Evolutionary conservation across 2,329 filamentous ascomycete genomes (phyloP).

Genomic region (Alternaria hordeiaustralica): DNA sequence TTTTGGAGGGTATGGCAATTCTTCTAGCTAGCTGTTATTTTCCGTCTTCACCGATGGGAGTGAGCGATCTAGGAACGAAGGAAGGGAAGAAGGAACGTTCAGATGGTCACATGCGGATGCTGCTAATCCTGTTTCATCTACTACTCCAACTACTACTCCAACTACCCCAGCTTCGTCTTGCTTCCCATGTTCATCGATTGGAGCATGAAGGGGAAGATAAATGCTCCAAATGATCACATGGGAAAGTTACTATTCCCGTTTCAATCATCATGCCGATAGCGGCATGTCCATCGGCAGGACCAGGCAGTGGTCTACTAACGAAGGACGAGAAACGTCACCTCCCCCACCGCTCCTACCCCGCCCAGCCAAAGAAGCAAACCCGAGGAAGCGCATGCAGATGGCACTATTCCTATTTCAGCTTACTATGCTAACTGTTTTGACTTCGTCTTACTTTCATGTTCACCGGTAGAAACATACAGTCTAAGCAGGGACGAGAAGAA

Average conservation of each 20-base stretch:
- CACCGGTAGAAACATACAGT: neutral
- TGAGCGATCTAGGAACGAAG: neutral
- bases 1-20: neutral
- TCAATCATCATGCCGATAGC: neutral
- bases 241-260: neutral
- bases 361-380: neutral
- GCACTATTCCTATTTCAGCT: neutral
- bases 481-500: neutral
- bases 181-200: neutral
- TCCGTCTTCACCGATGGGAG: neutral
- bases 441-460: neutral
- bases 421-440: neutral
- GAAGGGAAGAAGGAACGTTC: neutral
- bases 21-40: neutral
- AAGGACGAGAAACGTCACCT: neutral
- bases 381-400: neutral
- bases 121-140: neutral
- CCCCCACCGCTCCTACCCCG: neutral
- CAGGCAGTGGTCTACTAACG: neutral
- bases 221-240: neutral
- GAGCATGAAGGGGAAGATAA: neutral
- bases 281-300: neutral
- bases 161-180: too few species aligned
- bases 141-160: too few species aligned
- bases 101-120: neutral